Conservation (phyloP, 345 rosid species). For the Citrus glauca region DNA sequence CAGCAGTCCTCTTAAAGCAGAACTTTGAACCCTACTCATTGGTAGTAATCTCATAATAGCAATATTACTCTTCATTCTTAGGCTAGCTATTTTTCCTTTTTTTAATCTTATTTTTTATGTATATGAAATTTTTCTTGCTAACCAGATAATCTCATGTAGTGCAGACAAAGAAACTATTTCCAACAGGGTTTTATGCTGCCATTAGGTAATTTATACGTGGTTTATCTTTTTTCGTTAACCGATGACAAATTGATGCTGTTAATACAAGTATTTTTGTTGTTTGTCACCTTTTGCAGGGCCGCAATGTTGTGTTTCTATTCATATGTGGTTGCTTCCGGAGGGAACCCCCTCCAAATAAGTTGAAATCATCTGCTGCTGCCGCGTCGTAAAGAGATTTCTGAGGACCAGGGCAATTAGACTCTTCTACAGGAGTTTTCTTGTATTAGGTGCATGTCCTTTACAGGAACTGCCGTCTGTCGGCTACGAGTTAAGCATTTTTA, state of each 20-base stretch:
- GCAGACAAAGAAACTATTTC: constrained; percentile 82
- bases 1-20: constrained; percentile 71
- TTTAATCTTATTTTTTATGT: not conserved
- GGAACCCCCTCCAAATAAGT: constrained; percentile 96
- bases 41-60: constrained; percentile 35
- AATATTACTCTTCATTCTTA: not conserved
- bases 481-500: not conserved
- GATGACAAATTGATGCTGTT: not conserved
- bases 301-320: constrained; percentile 77
- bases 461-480: not conserved
- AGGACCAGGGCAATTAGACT: not conserved
- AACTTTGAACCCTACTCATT: constrained; percentile 52
- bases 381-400: constrained; percentile 26
- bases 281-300: constrained; percentile 46
- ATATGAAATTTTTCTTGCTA: not conserved
- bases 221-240: not conserved
- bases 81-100: not conserved
- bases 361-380: constrained; percentile 40
- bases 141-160: constrained; percentile 24
- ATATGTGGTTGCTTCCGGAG: constrained; percentile 78
- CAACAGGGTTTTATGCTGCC: constrained; percentile 49
- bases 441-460: not conserved
- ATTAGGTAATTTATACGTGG: constrained; percentile 44
- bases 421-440: not conserved
- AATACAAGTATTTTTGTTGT: not conserved